These are phyloP conservation scores for Septoria petroselini DNA, from an alignment of 2,329 filamentous ascomycete genomes.

Conservation along the genomic window DNA sequence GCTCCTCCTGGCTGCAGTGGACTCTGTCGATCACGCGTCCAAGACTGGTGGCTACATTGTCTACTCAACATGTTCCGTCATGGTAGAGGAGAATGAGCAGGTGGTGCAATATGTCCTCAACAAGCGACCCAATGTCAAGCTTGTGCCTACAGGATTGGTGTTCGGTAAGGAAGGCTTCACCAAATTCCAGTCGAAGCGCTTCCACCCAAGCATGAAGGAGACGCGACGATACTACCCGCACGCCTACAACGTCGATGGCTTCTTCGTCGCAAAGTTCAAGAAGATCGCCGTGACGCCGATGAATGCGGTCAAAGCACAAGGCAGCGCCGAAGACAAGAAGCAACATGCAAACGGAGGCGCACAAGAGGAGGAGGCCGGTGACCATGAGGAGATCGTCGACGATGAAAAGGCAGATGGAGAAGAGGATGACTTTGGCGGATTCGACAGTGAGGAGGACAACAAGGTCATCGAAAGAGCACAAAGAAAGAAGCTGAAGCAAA, in stretches of 20 bases:
- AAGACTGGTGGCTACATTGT: slow-evolving; percentile 94
- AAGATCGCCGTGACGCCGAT: slow-evolving; percentile 77
- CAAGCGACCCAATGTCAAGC: slow-evolving; percentile 87
- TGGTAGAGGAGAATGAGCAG: slow-evolving; percentile 87
- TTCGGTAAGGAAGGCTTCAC: slow-evolving; percentile 94
- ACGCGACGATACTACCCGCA: slow-evolving; percentile 87
- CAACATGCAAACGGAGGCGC: slow-evolving; percentile 28
- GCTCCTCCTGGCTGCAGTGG: slow-evolving; percentile 85
- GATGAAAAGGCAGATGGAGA: slow-evolving; percentile 53
- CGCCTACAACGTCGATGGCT: slow-evolving; percentile 92
- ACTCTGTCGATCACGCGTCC: slow-evolving; percentile 85
- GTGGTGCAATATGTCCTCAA: slow-evolving; percentile 91
- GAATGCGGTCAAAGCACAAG: slow-evolving; percentile 50
- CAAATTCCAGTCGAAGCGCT: slow-evolving; percentile 84
- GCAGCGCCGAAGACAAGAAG: slow-evolving; percentile 33
- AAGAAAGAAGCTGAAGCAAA: slow-evolving; percentile 44
- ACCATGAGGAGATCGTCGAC: slow-evolving; percentile 58
- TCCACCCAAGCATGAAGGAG: slow-evolving; percentile 78
- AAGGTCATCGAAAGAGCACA: slow-evolving; percentile 48
- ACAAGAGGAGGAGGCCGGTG: slow-evolving; percentile 29
- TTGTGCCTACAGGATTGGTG: slow-evolving; percentile 84
- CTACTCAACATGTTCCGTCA: slow-evolving; percentile 95
- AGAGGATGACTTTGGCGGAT: slow-evolving; percentile 47
- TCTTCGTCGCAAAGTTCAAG: slow-evolving; percentile 97
- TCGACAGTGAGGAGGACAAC: slow-evolving; percentile 51